These are phyloP conservation scores for Alternaria dauci DNA, from an alignment of 2,329 filamentous ascomycete genomes.

Conservation along the genomic window DNA sequence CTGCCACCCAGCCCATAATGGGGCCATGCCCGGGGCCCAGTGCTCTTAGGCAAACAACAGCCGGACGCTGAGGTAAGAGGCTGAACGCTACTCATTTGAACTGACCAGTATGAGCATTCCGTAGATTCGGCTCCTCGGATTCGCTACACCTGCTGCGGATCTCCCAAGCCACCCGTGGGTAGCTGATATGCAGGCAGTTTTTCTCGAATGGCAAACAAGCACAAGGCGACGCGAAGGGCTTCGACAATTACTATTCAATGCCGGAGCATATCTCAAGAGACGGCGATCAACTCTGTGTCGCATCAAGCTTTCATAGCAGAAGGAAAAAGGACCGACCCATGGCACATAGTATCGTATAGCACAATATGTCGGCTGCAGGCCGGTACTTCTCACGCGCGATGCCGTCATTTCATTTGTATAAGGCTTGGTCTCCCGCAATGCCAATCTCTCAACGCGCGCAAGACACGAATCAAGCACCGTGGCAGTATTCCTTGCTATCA, in stretches of 20 bases:
- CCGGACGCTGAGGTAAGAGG: conserved; percentile 9
- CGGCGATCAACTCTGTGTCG: neutral
- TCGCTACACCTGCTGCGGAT: conserved; percentile 3
- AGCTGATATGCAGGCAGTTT: conserved; percentile 1
- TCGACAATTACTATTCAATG: neutral
- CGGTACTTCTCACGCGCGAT: conserved; percentile 21
- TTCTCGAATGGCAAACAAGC: neutral
- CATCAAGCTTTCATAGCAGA: neutral
- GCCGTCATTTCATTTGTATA: conserved; percentile 23
- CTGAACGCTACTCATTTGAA: conserved; percentile 1
- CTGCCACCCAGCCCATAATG: conserved; percentile 4
- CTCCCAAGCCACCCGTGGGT: neutral
- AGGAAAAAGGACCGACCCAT: conserved; percentile 1
- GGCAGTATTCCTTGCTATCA: conserved; percentile 15
- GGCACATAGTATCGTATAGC: neutral
- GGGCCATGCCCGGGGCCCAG: neutral
- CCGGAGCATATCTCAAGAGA: neutral
- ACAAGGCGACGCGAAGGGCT: neutral
- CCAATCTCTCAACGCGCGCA: conserved; percentile 9
- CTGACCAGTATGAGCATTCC: conserved; percentile 4
- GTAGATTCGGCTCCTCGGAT: neutral
- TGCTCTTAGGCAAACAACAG: neutral
- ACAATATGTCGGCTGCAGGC: conserved; percentile 12
- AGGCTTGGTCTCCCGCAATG: conserved; percentile 3
- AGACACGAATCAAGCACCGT: conserved; percentile 11